Evolutionary conservation across 768 basidiomycete genomes (phyloP).

Genomic region (Leccinum aurantiacum): DNA sequence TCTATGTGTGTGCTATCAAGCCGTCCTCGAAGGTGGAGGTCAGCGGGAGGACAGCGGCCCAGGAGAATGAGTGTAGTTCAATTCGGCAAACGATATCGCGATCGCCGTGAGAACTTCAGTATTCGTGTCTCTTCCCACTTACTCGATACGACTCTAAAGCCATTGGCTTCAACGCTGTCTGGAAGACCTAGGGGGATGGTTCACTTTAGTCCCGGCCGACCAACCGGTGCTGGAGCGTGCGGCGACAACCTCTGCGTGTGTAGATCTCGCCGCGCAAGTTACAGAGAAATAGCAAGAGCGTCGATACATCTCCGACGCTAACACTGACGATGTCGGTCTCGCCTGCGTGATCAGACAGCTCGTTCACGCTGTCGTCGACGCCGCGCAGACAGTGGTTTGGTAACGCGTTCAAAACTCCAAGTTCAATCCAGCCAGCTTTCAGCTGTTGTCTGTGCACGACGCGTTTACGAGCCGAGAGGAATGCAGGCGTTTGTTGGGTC

Average conservation of each 20-base stretch:
- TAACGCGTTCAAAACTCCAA: conserved; percentile 64
- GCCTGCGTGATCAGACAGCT: conserved; percentile 47
- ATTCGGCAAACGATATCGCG: too few species aligned
- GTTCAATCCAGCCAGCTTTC: conserved; percentile 66
- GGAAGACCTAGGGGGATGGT: too few species aligned
- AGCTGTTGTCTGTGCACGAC: conserved; percentile 59
- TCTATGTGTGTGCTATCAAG: too few species aligned
- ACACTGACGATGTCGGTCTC: conserved; percentile 29
- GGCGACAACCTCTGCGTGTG: conserved; percentile 34
- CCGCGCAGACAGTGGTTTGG: conserved; percentile 76
- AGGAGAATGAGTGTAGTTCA: too few species aligned
- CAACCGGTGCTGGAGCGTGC: neutral
- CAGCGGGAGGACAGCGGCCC: too few species aligned
- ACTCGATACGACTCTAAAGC: too few species aligned
- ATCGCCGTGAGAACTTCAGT: too few species aligned
- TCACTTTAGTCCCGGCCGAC: too few species aligned
- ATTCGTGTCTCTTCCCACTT: too few species aligned
- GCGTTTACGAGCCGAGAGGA: conserved; percentile 67
- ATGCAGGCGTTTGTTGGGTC: conserved; percentile 73
- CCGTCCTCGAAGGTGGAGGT: too few species aligned
- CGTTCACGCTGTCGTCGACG: conserved; percentile 44
- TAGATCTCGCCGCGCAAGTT: conserved; percentile 47
- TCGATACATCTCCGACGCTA: conserved; percentile 4
- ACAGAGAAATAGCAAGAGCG: conserved; percentile 20
- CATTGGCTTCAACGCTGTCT: too few species aligned